phyloP scores from a whole-genome alignment of 1,139 yeast species.

The Sugiyamaella pinicola region DNA sequence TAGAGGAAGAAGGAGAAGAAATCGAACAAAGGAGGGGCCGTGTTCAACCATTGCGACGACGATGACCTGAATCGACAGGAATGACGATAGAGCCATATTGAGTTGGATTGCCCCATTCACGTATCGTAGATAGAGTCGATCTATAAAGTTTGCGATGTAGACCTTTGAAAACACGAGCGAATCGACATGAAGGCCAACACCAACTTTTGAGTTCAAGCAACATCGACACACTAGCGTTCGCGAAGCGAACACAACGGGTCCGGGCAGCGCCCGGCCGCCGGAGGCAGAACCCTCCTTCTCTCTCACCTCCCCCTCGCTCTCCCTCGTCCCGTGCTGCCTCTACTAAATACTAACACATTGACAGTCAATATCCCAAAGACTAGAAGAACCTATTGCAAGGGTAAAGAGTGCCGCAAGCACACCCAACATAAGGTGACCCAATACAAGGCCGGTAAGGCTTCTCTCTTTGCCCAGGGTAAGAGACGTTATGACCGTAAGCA shows the following conservation, averaged over 20 bases:
- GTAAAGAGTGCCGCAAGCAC: conserved; percentile 99
- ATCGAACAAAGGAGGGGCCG: not conserved
- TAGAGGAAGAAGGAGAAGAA: not conserved
- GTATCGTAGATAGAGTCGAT: too few relatives aligned
- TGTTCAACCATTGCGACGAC: too few relatives aligned
- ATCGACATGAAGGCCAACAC: too few relatives aligned
- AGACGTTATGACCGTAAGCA: conserved; percentile 99
- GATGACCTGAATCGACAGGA: too few relatives aligned
- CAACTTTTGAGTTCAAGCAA: too few relatives aligned
- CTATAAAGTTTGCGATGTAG: too few relatives aligned
- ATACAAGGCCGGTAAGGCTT: conserved; percentile 99
- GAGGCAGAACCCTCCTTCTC: too few relatives aligned
- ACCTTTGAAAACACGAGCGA: too few relatives aligned
- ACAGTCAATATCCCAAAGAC: conserved; percentile 99
- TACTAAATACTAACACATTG: not conserved
- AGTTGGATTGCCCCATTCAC: too few relatives aligned
- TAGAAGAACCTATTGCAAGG: conserved; percentile 99
- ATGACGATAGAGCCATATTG: too few relatives aligned
- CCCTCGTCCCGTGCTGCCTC: not conserved
- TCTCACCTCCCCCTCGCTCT: not conserved
- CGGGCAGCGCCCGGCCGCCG: too few relatives aligned
- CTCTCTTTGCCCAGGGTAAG: conserved; percentile 99
- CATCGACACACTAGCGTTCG: not conserved
- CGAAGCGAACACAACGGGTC: too few relatives aligned
- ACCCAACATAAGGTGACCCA: conserved; percentile 99